Evolutionary conservation across 257 asterid species (phyloP).

Genomic region (Marsdenia floribunda): DNA sequence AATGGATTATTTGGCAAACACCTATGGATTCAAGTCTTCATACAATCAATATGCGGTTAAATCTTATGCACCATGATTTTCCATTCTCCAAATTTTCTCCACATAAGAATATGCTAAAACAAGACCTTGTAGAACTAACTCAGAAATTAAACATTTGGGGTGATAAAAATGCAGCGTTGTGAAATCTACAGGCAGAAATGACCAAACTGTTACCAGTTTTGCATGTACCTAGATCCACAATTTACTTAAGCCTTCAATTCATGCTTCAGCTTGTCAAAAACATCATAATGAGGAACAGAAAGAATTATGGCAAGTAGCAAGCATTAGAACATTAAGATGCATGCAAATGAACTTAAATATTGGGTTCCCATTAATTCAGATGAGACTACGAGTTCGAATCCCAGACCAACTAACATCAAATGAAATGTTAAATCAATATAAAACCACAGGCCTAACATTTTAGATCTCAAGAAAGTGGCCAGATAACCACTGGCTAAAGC

Average conservation of each 20-base stretch:
- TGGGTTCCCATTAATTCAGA: not conserved
- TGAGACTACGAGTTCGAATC: not conserved
- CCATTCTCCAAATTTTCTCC: not conserved
- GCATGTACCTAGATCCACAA: too few relatives aligned
- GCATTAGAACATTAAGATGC: not conserved
- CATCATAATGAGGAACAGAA: not conserved
- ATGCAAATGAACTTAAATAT: not conserved
- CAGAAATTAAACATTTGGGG: not conserved
- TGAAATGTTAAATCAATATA: not conserved
- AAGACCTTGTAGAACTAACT: not conserved
- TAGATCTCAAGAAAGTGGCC: not conserved
- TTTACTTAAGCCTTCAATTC: too few relatives aligned
- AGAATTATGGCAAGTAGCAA: not conserved
- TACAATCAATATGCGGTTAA: not conserved
- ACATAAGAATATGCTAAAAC: not conserved
- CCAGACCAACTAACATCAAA: not conserved
- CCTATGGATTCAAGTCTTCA: not conserved
- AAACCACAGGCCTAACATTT: not conserved
- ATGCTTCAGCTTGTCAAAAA: not conserved
- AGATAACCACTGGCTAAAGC: not conserved
- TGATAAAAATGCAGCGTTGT: not conserved
- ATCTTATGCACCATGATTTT: not conserved
- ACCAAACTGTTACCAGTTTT: not conserved
- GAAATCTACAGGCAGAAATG: not conserved
- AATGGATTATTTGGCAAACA: not conserved